Conservation (phyloP, 1,139 yeast genomes). For the Blastobotrys niveus region DNA sequence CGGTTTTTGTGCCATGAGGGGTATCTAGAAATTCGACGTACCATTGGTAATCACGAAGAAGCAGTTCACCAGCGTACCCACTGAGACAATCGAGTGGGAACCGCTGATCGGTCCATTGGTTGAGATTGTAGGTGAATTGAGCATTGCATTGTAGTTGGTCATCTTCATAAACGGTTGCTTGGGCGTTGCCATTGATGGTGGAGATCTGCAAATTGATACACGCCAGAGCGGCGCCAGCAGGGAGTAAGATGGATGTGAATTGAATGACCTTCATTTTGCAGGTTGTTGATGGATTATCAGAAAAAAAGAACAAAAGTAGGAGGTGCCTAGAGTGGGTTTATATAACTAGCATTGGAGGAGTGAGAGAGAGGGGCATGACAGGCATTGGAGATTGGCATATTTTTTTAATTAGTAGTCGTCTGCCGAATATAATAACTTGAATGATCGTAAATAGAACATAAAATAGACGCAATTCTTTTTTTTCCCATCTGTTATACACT, state of each 20-base stretch:
- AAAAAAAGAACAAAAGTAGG: no score
- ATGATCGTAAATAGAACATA: no score
- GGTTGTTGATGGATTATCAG: no score
- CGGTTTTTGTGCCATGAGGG: neutral
- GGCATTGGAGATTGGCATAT: no score
- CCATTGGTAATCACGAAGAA: neutral
- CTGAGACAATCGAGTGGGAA: neutral
- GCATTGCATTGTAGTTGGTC: neutral
- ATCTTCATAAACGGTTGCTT: neutral
- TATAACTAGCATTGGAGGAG: no score
- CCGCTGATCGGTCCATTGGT: neutral
- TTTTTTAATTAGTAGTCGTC: no score
- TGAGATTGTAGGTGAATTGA: neutral
- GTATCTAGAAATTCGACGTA: constrained; percentile 3
- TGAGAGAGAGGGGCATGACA: no score
- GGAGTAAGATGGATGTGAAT: neutral
- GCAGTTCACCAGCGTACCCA: constrained; percentile 2
- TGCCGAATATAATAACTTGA: no score
- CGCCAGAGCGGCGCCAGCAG: neutral
- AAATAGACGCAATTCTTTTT: no score
- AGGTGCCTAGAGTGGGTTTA: no score
- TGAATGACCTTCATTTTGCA: neutral
- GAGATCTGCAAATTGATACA: neutral
- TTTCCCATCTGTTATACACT: no score
- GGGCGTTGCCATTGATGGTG: neutral